phyloP scores from a whole-genome alignment of 2,329 filamentous ascomycete genomes.

The Fonsecaea nubica region DNA sequence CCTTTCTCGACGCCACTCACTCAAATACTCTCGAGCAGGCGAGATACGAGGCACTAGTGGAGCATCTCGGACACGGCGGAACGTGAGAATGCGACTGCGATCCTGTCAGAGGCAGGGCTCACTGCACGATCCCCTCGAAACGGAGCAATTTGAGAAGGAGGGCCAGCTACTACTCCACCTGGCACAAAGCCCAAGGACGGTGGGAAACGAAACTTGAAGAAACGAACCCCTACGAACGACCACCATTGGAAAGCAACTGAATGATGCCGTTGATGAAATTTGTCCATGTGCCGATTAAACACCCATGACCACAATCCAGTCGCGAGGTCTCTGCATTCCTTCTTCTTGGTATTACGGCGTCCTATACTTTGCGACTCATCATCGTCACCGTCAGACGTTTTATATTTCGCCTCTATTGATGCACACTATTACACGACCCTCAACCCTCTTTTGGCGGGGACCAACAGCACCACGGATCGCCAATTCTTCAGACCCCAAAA shows the following conservation, averaged over 20 bases:
- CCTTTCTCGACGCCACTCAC: background rate
- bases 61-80: constrained; percentile 5
- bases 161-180: constrained; percentile 15
- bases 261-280: background rate
- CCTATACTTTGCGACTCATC: background rate
- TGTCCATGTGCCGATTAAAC: background rate
- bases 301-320: background rate
- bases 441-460: constrained; percentile 1
- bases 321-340: background rate
- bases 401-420: background rate
- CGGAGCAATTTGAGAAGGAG: constrained; percentile 13
- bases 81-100: constrained; percentile 13
- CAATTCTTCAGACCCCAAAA: background rate
- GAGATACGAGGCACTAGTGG: background rate
- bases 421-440: background rate
- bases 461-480: constrained; percentile 19
- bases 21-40: constrained; percentile 8
- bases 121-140: background rate
- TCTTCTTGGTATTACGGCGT: constrained; percentile 1
- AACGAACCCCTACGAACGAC: background rate
- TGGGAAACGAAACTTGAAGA: background rate
- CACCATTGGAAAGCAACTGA: background rate
- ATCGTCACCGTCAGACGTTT: background rate
- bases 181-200: background rate
- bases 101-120: background rate